Percentiles rank a stretch among this genome's conserved stretches.
Conservation (phyloP, 805 yeast species). For the Suhomyces vadensis region DNA sequence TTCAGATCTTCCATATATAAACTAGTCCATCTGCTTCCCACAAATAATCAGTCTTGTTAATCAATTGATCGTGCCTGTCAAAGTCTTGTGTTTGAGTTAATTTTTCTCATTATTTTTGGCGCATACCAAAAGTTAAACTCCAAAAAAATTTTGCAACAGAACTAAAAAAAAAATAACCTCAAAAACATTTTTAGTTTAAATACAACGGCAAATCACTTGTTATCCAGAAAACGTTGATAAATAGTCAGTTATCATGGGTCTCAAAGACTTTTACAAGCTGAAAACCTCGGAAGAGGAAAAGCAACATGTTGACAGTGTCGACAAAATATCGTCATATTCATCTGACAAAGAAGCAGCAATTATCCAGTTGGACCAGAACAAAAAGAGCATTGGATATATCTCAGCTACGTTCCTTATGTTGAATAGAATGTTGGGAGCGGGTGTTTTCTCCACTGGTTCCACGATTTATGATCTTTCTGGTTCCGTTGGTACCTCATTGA, state of each 20-base stretch:
- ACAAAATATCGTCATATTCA: conserved; percentile 9
- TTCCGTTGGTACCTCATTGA: conserved; percentile 68
- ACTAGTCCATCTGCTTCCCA: not conserved
- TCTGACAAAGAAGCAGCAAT: conserved; percentile 28
- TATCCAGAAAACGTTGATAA: not conserved
- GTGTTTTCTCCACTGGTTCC: conserved; percentile 69
- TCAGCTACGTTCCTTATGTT: conserved; percentile 53
- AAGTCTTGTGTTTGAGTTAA: not conserved
- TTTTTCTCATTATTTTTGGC: not conserved
- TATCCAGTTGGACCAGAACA: conserved; percentile 44
- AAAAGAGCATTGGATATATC: conserved; percentile 45
- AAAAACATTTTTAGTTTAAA: not conserved
- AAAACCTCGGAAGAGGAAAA: conserved; percentile 9
- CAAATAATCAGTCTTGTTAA: too few relatives aligned
- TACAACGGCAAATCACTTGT: not conserved
- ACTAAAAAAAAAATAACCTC: not conserved
- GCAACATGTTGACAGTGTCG: conserved; percentile 4
- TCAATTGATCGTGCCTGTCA: not conserved
- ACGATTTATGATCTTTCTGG: conserved; percentile 60
- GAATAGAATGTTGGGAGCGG: conserved; percentile 74
- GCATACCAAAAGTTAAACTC: too few relatives aligned
- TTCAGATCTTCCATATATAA: too few relatives aligned
- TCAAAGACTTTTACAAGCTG: conserved; percentile 10
- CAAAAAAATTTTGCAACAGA: conserved; percentile 1
- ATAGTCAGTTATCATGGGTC: conserved; percentile 10